Evolutionary conservation across 116 monocot species (phyloP), one percentile per base, ranked within the genome.

Genomic region (Trichopus zeylanicus): DNA sequence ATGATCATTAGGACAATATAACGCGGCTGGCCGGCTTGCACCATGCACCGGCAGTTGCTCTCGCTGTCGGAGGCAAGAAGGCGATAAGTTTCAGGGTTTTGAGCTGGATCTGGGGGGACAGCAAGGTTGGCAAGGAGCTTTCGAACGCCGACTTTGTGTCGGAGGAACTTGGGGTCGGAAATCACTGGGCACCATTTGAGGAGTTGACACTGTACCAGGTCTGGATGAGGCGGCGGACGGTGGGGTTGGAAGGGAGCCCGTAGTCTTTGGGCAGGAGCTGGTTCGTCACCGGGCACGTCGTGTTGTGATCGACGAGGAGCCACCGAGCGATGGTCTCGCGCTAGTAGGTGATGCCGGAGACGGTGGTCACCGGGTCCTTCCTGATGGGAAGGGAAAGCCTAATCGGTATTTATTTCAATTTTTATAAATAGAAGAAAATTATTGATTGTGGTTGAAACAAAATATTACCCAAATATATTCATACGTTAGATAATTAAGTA

Each of bases 271-370:
- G 55, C 4, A 87, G 31, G 20, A 73, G 72, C 38, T 68, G 69
- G 48, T 76, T 81, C 15, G 72, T 81, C 38, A 81, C 58, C 0
- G 81, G 81, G 56, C 81, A 81, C 10, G 70, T 71, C 4, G 53
- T 26, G 26, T 56, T 53, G 60, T 9, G 7, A 62, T 60, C 72
- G 54, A 21, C 24, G 70, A 70, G 73, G 58, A 86, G 60, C 86
- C 86, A 81, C 12, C 60, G 54, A 55, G 75, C 69, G 71, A 81
- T 81, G 75, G 61, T 71, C 15, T 64, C 31, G 4, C 78, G 86
- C 55, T 86, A 81, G 77, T 86, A 86, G 65, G 81, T 86, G 70
- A 86, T 77, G 55, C 85, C 80, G 58, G 74, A 77, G 60, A 56
- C 24, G 38, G 65, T 33, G 3, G 77, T 86, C 25, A 86, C 85